Evolutionary conservation across 2,329 filamentous ascomycete genomes (phyloP), one percentile per base, ranked within the genome.

Genomic region (Nigrograna mackinnonii): DNA sequence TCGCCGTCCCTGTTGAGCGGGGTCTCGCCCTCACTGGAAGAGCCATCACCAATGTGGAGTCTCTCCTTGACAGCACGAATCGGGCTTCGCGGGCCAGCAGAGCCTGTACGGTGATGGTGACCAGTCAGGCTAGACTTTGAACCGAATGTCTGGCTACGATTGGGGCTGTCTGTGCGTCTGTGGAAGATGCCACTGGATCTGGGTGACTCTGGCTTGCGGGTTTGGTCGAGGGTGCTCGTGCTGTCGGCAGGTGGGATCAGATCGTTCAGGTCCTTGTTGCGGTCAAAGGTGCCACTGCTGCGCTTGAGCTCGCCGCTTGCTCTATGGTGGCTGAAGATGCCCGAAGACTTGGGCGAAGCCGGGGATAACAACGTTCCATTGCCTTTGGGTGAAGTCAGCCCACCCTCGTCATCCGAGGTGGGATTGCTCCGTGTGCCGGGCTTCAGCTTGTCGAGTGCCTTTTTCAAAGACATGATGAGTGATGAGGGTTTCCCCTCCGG

Each of bases 1-100:
- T 77, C 73, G 39, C 74, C 75, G 18, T 77, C 72, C 34, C 73
- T 66, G 59, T 77, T 77, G 50, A 78, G 64, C 14, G 74, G 73
- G 6, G 48, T 34, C 33, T 66, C 61, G 22, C 55, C 54, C 7
- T 67, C 65, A 45, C 60, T 64, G 18, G 61, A 65, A 17, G 62
- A 62, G 46, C 54, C 54, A 26, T 56, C 54, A 37, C 55, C 63
- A 39, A 72, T 54, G 48, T 67, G 64, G 22, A 71, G 60, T 55
- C 68, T 70, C 54, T 70, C 67, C 45, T 65, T 68, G 49, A 72
- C 56, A 6, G 59, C 61, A 5, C 67, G 61, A 41, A 71, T 67
- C 22, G 69, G 69, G 50, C 65, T 69, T 50, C 64, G 60, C 39
- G 58, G 58, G 31, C 40, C 46, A 42, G 54, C 46, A 7, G 62